Percentiles rank a stretch among this genome's conserved stretches.
Evolutionary conservation across 345 rosid species (phyloP).

Genomic region (Euphorbia lathyris): DNA sequence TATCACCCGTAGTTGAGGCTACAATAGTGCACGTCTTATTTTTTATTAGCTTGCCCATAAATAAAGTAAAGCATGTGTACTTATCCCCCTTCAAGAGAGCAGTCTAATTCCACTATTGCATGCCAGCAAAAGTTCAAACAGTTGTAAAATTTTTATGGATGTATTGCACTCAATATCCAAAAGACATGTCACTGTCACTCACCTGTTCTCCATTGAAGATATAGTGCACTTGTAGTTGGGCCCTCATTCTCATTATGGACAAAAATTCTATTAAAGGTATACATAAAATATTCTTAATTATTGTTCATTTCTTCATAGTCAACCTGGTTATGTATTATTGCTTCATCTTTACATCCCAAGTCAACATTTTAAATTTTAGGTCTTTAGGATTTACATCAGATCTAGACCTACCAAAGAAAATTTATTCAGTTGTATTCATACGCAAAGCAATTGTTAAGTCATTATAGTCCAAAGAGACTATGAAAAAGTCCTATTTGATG

Average conservation of each 20-base stretch:
- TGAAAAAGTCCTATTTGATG: constrained; percentile 25
- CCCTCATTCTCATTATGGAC: neutral
- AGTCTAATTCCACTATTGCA: neutral
- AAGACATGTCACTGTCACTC: neutral
- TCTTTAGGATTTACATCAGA: constrained; percentile 8
- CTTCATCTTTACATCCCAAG: constrained; percentile 14
- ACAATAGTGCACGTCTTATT: no score
- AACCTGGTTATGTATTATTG: constrained; percentile 2
- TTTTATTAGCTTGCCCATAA: neutral
- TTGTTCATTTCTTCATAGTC: constrained; percentile 13
- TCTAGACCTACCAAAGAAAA: constrained; percentile 31
- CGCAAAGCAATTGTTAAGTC: constrained; percentile 8
- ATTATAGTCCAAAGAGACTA: constrained; percentile 27
- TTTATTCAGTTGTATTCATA: constrained; percentile 18
- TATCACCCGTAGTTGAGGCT: no score
- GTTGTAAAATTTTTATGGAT: neutral
- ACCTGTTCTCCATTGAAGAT: neutral
- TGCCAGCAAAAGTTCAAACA: neutral
- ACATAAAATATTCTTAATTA: neutral
- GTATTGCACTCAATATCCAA: neutral
- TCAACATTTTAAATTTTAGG: constrained; percentile 13
- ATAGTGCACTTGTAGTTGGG: constrained; percentile 9
- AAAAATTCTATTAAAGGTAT: constrained; percentile 6
- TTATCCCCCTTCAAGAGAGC: neutral
- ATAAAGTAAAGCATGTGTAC: neutral